phyloP scores from a whole-genome alignment of 768 basidiomycete genomes.

The Mycena kentingensis region DNA sequence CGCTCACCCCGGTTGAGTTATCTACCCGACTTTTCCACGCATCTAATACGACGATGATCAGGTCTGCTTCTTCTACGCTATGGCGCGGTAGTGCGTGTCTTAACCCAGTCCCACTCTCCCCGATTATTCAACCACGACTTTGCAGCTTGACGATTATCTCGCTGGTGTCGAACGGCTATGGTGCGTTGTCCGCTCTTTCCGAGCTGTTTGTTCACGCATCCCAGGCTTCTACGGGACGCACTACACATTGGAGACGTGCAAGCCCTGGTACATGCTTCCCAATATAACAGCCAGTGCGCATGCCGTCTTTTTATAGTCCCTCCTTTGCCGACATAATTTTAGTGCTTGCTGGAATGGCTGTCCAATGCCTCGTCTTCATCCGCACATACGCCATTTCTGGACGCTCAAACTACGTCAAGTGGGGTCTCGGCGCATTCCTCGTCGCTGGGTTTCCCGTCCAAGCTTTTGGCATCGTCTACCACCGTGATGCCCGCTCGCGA shows the following conservation, averaged over 20 bases:
- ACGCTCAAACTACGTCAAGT: slow-evolving; percentile 8
- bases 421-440: slow-evolving; percentile 9
- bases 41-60: too few relatives aligned
- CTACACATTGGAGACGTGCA: slow-evolving; percentile 14
- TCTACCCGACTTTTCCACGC: neutral
- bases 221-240: slow-evolving; percentile 8
- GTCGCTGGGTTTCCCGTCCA: slow-evolving; percentile 17
- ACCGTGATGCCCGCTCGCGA: slow-evolving; percentile 1
- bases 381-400: slow-evolving; percentile 21
- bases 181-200: neutral
- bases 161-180: slow-evolving; percentile 12
- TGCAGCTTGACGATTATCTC: slow-evolving; percentile 15
- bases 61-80: slow-evolving; percentile 18
- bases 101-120: neutral
- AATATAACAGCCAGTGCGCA: slow-evolving; percentile 22
- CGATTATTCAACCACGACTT: neutral
- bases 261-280: slow-evolving; percentile 18
- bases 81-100: slow-evolving; percentile 12
- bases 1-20: slow-evolving; percentile 4
- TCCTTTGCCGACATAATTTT: neutral
- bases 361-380: slow-evolving; percentile 18
- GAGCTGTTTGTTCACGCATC: neutral
- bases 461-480: slow-evolving; percentile 18
- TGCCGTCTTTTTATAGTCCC: neutral
- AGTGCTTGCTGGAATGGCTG: slow-evolving; percentile 24